A percentile compares a stretch with the other conserved stretches of the same genome.
Conservation (phyloP, 164 flowering plant genomes). For the Malania oleifera region DNA sequence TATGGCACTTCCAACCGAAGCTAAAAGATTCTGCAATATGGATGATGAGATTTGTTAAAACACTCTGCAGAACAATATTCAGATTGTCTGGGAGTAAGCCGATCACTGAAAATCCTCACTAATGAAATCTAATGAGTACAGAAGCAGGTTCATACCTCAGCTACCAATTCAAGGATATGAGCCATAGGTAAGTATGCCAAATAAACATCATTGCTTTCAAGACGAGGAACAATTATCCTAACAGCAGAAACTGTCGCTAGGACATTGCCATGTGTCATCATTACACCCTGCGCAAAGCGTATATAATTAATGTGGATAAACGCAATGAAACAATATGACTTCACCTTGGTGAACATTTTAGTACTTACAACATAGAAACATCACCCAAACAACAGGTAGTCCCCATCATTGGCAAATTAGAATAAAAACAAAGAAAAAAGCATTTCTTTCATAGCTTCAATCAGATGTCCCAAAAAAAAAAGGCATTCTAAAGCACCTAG, state of each 20-base stretch:
- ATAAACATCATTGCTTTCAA: constrained; percentile 66
- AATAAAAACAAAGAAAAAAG: too few relatives aligned
- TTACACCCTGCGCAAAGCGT: constrained; percentile 69
- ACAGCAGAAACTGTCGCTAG: constrained; percentile 83
- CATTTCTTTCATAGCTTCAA: too few relatives aligned
- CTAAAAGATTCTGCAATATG: constrained; percentile 51
- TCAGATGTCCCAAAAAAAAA: too few relatives aligned
- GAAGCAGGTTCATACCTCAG: constrained; percentile 64
- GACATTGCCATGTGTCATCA: constrained; percentile 95
- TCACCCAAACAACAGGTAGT: too few relatives aligned
- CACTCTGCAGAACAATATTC: neutral
- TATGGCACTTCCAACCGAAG: constrained; percentile 72
- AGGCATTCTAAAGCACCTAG: too few relatives aligned
- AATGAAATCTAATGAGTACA: constrained; percentile 2
- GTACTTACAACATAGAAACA: too few relatives aligned
- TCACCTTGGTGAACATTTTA: too few relatives aligned
- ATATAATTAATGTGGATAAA: neutral
- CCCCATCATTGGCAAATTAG: too few relatives aligned
- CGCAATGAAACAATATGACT: too few relatives aligned
- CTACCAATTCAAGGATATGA: constrained; percentile 92
- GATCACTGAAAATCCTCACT: neutral
- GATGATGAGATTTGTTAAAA: neutral
- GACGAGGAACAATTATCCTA: constrained; percentile 78
- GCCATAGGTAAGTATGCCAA: constrained; percentile 91
- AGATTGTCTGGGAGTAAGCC: neutral